phyloP scores from a whole-genome alignment of 2,329 filamentous ascomycete genomes.

The Monilinia aucupariae region DNA sequence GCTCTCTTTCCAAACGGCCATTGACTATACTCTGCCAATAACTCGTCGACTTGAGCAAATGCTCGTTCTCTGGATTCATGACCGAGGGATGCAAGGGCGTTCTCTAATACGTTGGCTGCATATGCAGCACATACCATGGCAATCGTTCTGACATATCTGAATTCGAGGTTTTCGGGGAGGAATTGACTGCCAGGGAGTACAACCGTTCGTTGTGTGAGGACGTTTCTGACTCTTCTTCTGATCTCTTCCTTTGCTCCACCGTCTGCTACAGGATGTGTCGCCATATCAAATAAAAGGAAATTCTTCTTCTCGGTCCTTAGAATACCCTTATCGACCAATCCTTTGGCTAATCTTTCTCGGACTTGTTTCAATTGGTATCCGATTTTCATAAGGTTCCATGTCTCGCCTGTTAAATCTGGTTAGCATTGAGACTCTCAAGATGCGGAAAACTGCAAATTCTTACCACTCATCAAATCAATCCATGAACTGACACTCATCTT shows the following conservation, averaged over 20 bases:
- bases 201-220: slow-evolving; percentile 89
- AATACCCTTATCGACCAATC: slow-evolving; percentile 97
- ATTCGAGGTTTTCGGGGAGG: slow-evolving; percentile 89
- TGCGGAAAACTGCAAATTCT: slow-evolving; percentile 16
- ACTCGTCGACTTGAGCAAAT: slow-evolving; percentile 93
- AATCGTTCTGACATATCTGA: slow-evolving; percentile 85
- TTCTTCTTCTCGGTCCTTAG: slow-evolving; percentile 98
- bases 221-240: slow-evolving; percentile 81
- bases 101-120: slow-evolving; percentile 95
- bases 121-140: slow-evolving; percentile 97
- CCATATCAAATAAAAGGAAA: slow-evolving; percentile 99
- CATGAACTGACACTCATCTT: slow-evolving; percentile 99
- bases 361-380: slow-evolving; percentile 99
- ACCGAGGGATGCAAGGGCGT: slow-evolving; percentile 87
- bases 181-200: slow-evolving; percentile 83
- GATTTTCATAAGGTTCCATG: slow-evolving; percentile 99
- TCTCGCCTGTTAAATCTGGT: slow-evolving; percentile 63
- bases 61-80: slow-evolving; percentile 92
- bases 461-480: slow-evolving; percentile 99
- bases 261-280: slow-evolving; percentile 94
- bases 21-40: slow-evolving; percentile 93
- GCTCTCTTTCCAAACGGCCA: slow-evolving; percentile 87
- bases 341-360: slow-evolving; percentile 92
- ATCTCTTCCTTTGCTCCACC: slow-evolving; percentile 97
- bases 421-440: slow-evolving; percentile 8